Conservation (phyloP, 1,284 basidiomycete species). For the Grifola frondosa region DNA sequence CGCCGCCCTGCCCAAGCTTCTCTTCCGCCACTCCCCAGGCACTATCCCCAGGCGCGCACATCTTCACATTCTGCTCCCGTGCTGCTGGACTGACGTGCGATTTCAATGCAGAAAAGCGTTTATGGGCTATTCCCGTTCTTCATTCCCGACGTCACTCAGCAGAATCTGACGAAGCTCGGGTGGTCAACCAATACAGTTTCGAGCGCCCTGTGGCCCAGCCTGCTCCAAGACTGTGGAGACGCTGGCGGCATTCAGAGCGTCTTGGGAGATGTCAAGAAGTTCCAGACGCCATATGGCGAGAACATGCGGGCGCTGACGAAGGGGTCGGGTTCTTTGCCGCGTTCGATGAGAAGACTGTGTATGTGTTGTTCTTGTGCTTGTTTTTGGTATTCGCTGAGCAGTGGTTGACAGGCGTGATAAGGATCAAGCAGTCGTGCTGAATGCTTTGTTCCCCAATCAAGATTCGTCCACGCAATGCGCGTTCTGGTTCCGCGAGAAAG, state of each 20-base stretch:
- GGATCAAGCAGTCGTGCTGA: constrained; percentile 17
- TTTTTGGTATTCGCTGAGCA: background rate
- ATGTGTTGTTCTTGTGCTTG: too few relatives aligned
- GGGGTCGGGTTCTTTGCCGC: too few relatives aligned
- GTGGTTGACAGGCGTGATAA: constrained; percentile 9
- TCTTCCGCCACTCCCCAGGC: constrained; percentile 69
- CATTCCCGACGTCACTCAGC: constrained; percentile 66
- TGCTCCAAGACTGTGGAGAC: constrained; percentile 41
- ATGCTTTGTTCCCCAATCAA: constrained; percentile 24
- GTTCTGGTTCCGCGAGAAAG: constrained; percentile 40
- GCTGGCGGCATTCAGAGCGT: constrained; percentile 41
- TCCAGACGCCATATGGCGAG: too few relatives aligned
- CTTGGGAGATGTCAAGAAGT: constrained; percentile 36
- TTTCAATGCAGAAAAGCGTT: constrained; percentile 53
- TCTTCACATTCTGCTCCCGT: constrained; percentile 60
- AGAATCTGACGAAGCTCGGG: constrained; percentile 55
- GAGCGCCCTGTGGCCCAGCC: constrained; percentile 43
- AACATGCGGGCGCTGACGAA: constrained; percentile 21
- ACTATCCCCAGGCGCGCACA: constrained; percentile 64
- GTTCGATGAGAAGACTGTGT: too few relatives aligned
- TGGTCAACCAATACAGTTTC: constrained; percentile 52
- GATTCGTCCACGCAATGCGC: constrained; percentile 23
- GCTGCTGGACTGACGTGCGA: constrained; percentile 41
- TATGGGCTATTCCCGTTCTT: constrained; percentile 86
- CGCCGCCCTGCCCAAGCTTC: constrained; percentile 68